phyloP scores from a whole-genome alignment of 495 filamentous ascomycete genomes.

The Penicillium simplicissimum region DNA sequence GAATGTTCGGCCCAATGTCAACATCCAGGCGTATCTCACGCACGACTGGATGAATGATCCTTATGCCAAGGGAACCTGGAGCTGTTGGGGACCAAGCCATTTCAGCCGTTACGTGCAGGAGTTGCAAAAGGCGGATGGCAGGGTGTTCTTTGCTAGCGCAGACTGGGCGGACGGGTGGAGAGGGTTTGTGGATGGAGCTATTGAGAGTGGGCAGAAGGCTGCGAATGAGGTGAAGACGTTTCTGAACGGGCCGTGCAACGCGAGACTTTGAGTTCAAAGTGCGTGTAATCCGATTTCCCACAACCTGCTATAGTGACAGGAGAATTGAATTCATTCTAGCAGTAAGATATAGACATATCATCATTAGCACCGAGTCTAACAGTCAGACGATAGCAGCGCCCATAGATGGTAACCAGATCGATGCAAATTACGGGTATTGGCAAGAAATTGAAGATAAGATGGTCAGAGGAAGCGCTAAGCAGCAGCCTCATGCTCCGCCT shows the following conservation, averaged over 20 bases:
- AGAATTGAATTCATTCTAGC: background rate
- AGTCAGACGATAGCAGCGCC: constrained; percentile 10
- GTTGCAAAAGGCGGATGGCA: constrained; percentile 22
- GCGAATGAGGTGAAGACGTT: background rate
- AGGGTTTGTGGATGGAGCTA: constrained; percentile 31
- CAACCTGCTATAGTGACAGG: background rate
- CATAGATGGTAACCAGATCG: constrained; percentile 1
- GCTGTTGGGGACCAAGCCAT: background rate
- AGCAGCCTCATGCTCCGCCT: constrained; percentile 5
- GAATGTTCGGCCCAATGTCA: background rate
- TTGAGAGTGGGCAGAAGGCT: constrained; percentile 25
- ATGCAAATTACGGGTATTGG: constrained; percentile 24
- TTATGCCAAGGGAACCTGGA: background rate
- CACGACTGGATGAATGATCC: background rate
- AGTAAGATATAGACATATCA: constrained; percentile 11
- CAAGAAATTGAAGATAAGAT: constrained; percentile 13
- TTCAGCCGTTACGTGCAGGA: constrained; percentile 15
- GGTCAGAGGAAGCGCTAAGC: background rate
- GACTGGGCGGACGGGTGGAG: constrained; percentile 35
- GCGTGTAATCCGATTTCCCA: background rate
- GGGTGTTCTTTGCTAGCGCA: constrained; percentile 24
- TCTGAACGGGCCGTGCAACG: background rate
- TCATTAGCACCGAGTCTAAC: constrained; percentile 22
- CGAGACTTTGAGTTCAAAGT: background rate
- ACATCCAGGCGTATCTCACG: background rate